Evolutionary conservation across 2,329 filamentous ascomycete species (phyloP).

Genomic region (Exophiala dermatitidis): DNA sequence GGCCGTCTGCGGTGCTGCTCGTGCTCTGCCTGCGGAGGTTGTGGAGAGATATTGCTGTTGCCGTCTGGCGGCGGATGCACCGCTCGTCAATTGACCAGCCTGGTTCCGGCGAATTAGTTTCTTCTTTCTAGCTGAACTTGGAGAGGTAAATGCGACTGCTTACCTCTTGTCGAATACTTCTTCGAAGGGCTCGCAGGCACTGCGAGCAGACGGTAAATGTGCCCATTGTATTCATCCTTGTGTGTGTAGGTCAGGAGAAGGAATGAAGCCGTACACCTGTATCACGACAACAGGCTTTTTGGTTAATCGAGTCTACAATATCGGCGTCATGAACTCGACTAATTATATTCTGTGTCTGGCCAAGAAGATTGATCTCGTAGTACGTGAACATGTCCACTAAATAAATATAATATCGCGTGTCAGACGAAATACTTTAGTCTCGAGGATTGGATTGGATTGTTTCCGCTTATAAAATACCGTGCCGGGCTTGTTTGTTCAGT

Average conservation of each 20-base stretch:
- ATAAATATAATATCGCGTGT: too few relatives aligned
- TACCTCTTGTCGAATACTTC: conserved; percentile 11
- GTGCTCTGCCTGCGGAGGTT: conserved; percentile 3
- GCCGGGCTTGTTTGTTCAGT: too few relatives aligned
- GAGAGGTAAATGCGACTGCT: background rate
- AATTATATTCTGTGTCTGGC: too few relatives aligned
- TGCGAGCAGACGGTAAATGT: conserved; percentile 21
- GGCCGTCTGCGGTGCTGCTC: conserved; percentile 2
- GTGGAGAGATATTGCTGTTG: conserved; percentile 3
- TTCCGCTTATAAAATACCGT: too few relatives aligned
- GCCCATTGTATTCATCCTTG: conserved; percentile 3
- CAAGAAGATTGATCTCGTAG: too few relatives aligned
- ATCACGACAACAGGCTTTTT: too few relatives aligned
- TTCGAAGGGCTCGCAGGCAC: conserved; percentile 21
- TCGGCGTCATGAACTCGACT: conserved; percentile 14
- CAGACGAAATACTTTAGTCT: too few relatives aligned
- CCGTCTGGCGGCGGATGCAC: background rate
- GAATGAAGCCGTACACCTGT: background rate
- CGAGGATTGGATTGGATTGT: too few relatives aligned
- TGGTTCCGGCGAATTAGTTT: conserved; percentile 1
- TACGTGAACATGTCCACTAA: too few relatives aligned
- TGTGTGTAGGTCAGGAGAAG: background rate
- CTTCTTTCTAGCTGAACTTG: background rate
- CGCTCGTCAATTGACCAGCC: background rate
- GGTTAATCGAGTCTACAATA: background rate